Evolutionary conservation across 306 rosid species (phyloP).

Genomic region (apple (Malus domestica)): ASM211411v1 NC_041794.1:399501-400000

Average conservation of each 20-base stretch:
- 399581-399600: constrained; percentile 73
- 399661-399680: background rate
- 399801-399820: background rate
- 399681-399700: background rate
- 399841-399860: no score
- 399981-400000: no score
- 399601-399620: constrained; percentile 65
- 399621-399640: constrained; percentile 66
- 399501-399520: constrained; percentile 81
- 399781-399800: background rate
- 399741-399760: background rate
- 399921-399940: no score
- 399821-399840: no score
- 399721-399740: background rate
- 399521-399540: constrained; percentile 87
- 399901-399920: no score
- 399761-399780: constrained; percentile 19
- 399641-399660: constrained; percentile 73
- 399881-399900: no score
- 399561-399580: constrained; percentile 87
- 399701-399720: background rate
- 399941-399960: no score
- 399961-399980: no score
- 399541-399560: constrained; percentile 90
- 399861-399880: no score